Percentiles rank a stretch among this genome's conserved stretches.
phyloP scores from a whole-genome alignment of 176 grass and related monocot species.

The Ananas comosus region DNA sequence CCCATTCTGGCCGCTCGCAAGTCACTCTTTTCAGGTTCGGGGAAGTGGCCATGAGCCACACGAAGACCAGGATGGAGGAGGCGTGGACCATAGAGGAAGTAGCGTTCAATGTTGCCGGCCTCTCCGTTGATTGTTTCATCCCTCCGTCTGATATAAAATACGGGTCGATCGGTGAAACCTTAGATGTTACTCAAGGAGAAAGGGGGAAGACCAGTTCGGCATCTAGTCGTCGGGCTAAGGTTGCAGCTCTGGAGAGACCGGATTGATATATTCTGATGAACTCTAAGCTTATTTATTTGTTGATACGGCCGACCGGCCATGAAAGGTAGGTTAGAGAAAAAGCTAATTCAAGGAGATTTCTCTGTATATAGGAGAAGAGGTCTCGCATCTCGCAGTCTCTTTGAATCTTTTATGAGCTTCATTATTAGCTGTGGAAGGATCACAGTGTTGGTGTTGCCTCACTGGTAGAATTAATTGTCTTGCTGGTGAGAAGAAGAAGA shows the following conservation, averaged over 20 bases:
- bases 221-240: background rate
- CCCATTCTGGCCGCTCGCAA: background rate
- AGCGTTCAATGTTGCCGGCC: background rate
- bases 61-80: background rate
- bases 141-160: background rate
- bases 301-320: background rate
- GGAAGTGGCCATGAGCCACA: background rate
- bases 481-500: background rate
- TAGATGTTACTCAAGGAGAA: background rate
- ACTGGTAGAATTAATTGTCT: background rate
- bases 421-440: background rate
- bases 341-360: slow-evolving; percentile 1
- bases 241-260: background rate
- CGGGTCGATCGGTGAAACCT: background rate
- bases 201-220: background rate
- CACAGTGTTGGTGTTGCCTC: background rate
- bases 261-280: background rate
- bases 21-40: background rate
- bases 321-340: background rate
- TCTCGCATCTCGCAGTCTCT: background rate
- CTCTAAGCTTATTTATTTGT: background rate
- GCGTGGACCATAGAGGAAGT: background rate
- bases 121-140: background rate
- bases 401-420: background rate
- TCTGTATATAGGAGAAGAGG: slow-evolving; percentile 2